Base-by-base conservation (phyloP, 148 eudicot genomes). In the Spergularia marina region DNA sequence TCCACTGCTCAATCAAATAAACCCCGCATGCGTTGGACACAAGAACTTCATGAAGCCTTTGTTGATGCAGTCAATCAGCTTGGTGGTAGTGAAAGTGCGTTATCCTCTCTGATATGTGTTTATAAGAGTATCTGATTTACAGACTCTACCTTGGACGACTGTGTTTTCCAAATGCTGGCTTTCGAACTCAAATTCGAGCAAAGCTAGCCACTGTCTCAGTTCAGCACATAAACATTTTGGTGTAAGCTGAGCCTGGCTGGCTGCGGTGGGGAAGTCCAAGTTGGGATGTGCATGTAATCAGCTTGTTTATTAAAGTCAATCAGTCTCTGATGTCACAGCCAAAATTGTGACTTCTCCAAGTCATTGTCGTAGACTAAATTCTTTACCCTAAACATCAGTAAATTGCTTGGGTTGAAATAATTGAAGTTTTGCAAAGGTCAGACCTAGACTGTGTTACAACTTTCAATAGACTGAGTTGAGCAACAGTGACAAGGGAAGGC, bases 21-120 rank as follows among this genome's bases (percentile, higher is more conserved):
- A 83, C 73, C 90, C 51, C 91, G 97, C 4, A 91, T 91, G 91
- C 97, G 97, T 14, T 91, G 96, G 96, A 91, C 92, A 12, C 92
- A 87, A n/a, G 96, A 91, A 80, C 91, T 89, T 85, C 96, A 91
- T 78, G 96, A 91, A 81, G 79, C 85, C 65, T 91, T 91, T 81
- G 91, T 91, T 64, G 91, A 89, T 55, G 91, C 97, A n/a, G 97
- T 91, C 74, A 91, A 87, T 80, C 85, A 89, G 75, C 93, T 91
- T 65, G 97, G 97, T 44, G 97, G 97, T 53, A 81, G 93, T 71
- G 97, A 91, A 79, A 80, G 97, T 91, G 72, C 0, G 84, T 76
- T 21, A 47, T 40, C 77, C 73, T 63, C 60, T 44, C 49, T 10
- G 20, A 16, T 71, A 6, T 44, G 36, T 20, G 57, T 49, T 18